A percentile compares a stretch with the other conserved stretches of the same genome.
Conservation (phyloP, 192 early-diverging fungal species). For the Funneliformis geosporum region DNA sequence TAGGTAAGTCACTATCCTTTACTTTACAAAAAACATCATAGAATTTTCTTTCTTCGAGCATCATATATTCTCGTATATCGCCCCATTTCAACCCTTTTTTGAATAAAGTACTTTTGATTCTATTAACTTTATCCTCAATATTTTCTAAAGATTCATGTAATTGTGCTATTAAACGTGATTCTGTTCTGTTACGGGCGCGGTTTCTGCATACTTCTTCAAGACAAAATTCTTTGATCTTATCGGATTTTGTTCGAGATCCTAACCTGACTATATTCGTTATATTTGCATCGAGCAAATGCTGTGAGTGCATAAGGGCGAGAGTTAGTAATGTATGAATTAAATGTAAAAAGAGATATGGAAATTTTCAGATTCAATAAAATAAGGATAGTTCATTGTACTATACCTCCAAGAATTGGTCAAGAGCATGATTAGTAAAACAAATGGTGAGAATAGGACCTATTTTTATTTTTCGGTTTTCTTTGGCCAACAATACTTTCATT, state of each 20-base stretch:
- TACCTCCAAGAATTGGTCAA: too few relatives aligned
- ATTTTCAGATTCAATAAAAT: too few relatives aligned
- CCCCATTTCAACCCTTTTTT: constrained; percentile 22
- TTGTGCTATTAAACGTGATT: neutral
- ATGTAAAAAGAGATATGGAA: too few relatives aligned
- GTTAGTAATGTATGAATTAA: too few relatives aligned
- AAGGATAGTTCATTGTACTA: too few relatives aligned
- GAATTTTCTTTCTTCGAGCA: neutral
- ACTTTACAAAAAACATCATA: constrained; percentile 19
- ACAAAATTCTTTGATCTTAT: constrained; percentile 33
- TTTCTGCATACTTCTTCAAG: neutral
- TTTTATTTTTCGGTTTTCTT: too few relatives aligned
- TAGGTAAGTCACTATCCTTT: neutral
- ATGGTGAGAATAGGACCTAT: too few relatives aligned
- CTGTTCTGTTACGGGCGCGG: too few relatives aligned
- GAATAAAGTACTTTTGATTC: constrained; percentile 28
- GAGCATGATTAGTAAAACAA: too few relatives aligned
- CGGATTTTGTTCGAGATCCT: constrained; percentile 44
- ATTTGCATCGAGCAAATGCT: too few relatives aligned
- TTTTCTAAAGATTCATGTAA: constrained; percentile 14
- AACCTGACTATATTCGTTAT: constrained; percentile 46
- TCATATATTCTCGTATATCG: constrained; percentile 20
- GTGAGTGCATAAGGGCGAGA: too few relatives aligned
- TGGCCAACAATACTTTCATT: too few relatives aligned
- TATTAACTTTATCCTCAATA: constrained; percentile 15